Evolutionary conservation across 1,284 basidiomycete genomes (phyloP), one percentile per base, ranked within the genome.

Genomic region (Abortiporus biennis): DNA sequence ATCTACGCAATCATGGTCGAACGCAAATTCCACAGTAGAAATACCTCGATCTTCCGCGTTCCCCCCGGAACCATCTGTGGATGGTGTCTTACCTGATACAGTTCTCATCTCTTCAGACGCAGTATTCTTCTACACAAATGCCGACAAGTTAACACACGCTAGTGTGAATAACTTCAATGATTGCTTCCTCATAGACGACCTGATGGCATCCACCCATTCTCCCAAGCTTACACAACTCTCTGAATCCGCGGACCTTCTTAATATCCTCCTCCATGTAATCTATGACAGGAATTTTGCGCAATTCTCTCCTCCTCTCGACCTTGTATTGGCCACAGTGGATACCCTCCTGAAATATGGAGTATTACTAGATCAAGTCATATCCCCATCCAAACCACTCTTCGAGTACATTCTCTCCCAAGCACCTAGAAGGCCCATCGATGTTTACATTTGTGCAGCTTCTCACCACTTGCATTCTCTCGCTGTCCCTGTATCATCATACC

Each of bases 41-140:
- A 25, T 85, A 40, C 83, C 81, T 2, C 74, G 87, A 22, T 86
- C 84, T 3, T 82, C 83, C 13, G 80, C 80, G 0, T 87, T 88
- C 60, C 78, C 72, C 54, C 81, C 84, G 3, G 75, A 70, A 27
- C 71, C 80, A 3, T 70, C 75, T 36, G 70, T 72, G 48, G 68
- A 75, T 37, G 48, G 69, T 0, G 54, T 66, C 16, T 65, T 67
- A 1, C 74, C 80, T 2, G 80, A 87, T 56, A 51, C 75, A 32
- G 67, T 80, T 49, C 64, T 87, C 36, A 58, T 85, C 43, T 78
- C 85, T 8, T 69, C 75, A 21, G 85, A 88, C 54, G 71, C 71
- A 11, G 83, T 88, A 31, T 83, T 83, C 58, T 88, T 69, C 53
- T 64, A 66, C 44, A 59, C 60, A 31, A 63, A 68, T 45, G 48